Evolutionary conservation across 2,329 filamentous ascomycete species (phyloP), one percentile per base, ranked within the genome.

Genomic region (Nemania diffusa): DNA sequence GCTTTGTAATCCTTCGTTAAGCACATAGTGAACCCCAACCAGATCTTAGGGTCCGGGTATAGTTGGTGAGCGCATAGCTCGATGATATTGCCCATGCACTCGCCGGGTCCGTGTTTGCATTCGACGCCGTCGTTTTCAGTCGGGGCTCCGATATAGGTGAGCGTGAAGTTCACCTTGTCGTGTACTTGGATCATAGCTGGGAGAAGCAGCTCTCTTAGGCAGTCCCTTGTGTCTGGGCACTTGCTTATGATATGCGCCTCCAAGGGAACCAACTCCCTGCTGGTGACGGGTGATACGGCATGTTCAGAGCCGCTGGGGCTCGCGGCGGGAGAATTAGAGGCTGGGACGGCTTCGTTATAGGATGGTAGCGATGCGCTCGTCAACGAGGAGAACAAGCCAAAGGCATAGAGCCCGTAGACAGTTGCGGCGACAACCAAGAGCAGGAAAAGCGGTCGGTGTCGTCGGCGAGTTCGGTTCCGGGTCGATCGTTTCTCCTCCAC

Each of bases 201-300:
- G 17, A 98, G 81, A 26, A 99, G 85, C 73, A 99, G 82, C 67
- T 94, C 84, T 69, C 89, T 88, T 22, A 99, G 84, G 75, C 95
- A 97, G 76, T 93, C 91, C 84, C 86, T 87, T 1, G 96, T 94
- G 80, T 99, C 96, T 0, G 95, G 94, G 76, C 96, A 99, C 84
- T 98, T 97, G 81, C 90, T 92, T 91, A 98, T 99, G 74, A 98
- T 96, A 79, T 98, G 95, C 63, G 93, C 92, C 79, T 99, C 96
- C 1, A 99, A 81, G 3, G 93, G 92, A 4, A 98, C 91, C 65
- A 84, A 80, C 51, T 68, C 69, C 58, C 70, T 44, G n/a, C 66
- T 46, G 20, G 52, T 52, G 44, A 57, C 67, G 44, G 62, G 65
- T 51, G 65, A 64, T 32, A 64, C 67, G 15, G 64, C 69, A 57